phyloP scores from a whole-genome alignment of 345 rosid species.

The Arabidopsis arenosa region DNA sequence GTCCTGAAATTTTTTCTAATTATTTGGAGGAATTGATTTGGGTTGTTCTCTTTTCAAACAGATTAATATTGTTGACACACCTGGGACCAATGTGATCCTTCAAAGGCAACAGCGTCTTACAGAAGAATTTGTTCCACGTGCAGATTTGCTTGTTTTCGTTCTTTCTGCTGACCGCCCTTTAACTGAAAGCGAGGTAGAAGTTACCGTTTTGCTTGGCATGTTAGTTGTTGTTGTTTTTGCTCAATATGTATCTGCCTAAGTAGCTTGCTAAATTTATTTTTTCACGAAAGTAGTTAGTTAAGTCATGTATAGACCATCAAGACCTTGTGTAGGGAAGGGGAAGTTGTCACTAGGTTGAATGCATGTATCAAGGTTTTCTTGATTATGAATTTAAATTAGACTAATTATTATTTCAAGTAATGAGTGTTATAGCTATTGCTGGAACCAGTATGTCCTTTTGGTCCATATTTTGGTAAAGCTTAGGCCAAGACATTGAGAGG shows the following conservation, averaged over 20 bases:
- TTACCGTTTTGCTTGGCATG: conserved; percentile 15
- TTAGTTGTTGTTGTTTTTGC: conserved; percentile 28
- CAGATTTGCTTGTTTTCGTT: conserved; percentile 92
- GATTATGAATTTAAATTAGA: not conserved
- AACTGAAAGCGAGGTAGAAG: conserved; percentile 93
- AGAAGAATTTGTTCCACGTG: conserved; percentile 95
- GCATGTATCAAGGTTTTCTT: not conserved
- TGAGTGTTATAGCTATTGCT: conserved; percentile 13
- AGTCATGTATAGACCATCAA: conserved; percentile 28
- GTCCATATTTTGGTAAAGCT: conserved; percentile 10
- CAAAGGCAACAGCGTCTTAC: conserved; percentile 95
- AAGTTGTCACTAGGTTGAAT: conserved; percentile 17
- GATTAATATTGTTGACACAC: conserved; percentile 93
- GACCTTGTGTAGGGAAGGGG: conserved; percentile 24
- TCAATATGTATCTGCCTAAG: conserved; percentile 10
- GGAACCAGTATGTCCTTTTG: conserved; percentile 5
- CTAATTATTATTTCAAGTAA: not conserved
- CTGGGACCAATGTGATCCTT: conserved; percentile 96
- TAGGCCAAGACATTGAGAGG: not conserved
- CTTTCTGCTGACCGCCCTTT: conserved; percentile 96
- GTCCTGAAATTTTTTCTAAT: conserved; percentile 13
- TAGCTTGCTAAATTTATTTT: conserved; percentile 19
- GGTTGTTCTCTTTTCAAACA: conserved; percentile 48
- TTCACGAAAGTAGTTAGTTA: not conserved
- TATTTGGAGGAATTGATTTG: conserved; percentile 31